Evolutionary conservation across 2,329 filamentous ascomycete genomes (phyloP).

Genomic region (Verticillium dahliae): DNA sequence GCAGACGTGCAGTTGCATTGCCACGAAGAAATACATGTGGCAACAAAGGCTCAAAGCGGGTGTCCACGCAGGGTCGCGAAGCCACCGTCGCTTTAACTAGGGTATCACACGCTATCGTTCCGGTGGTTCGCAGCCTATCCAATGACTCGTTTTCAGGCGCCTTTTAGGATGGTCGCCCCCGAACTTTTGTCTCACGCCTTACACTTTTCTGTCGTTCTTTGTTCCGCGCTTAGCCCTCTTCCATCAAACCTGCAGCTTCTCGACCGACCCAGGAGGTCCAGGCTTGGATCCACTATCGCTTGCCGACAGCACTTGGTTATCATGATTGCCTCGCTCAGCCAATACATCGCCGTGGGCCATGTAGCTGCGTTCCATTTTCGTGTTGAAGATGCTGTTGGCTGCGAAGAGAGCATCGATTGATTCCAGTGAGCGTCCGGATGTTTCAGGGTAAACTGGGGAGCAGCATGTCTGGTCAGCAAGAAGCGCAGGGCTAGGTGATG

Average conservation of each 20-base stretch:
- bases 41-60: too few relatives aligned
- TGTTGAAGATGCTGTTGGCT: slow-evolving; percentile 33
- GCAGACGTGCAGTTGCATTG: too few relatives aligned
- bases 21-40: too few relatives aligned
- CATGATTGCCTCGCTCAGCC: slow-evolving; percentile 1
- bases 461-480: not conserved
- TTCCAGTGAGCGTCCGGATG: slow-evolving; percentile 38
- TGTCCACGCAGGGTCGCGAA: not conserved
- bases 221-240: not conserved
- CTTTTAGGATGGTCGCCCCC: not conserved
- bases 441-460: slow-evolving; percentile 31
- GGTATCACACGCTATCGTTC: not conserved
- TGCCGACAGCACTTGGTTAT: not conserved
- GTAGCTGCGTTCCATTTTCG: slow-evolving; percentile 36
- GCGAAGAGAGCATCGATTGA: slow-evolving; percentile 44
- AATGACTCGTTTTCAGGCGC: not conserved
- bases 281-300: not conserved
- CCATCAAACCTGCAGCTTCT: not conserved
- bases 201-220: not conserved
- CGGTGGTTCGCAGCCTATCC: not conserved
- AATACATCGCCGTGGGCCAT: slow-evolving; percentile 22
- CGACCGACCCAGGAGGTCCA: not conserved
- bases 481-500: not conserved
- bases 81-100: not conserved
- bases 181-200: not conserved